These are phyloP conservation scores for Fusarium guadeloupense DNA, from an alignment of 2,329 filamentous ascomycete genomes.

Conservation along the genomic window DNA sequence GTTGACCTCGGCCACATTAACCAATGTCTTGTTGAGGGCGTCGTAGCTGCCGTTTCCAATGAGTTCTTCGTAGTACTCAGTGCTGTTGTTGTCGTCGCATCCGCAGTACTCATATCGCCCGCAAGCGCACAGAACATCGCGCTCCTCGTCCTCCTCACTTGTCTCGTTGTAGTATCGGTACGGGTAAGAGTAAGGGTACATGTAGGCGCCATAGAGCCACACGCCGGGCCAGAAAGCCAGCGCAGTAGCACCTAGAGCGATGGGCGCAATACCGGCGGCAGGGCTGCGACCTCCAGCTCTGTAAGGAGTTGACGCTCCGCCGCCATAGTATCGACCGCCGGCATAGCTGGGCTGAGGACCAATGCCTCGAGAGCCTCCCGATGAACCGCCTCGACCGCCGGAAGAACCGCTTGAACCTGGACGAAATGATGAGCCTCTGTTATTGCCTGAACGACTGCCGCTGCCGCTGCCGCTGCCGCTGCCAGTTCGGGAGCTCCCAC, in stretches of 20 bases:
- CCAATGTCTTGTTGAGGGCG: slow-evolving; percentile 67
- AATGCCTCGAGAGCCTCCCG: slow-evolving; percentile 62
- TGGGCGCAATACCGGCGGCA: slow-evolving; percentile 62
- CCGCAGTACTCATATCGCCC: slow-evolving; percentile 62
- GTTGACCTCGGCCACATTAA: slow-evolving; percentile 68
- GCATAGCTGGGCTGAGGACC: slow-evolving; percentile 67
- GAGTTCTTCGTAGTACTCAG: slow-evolving; percentile 67
- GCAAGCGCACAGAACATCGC: slow-evolving; percentile 60
- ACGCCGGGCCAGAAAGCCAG: slow-evolving; percentile 70
- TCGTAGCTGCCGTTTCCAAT: slow-evolving; percentile 72
- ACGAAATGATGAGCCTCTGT: slow-evolving; percentile 35
- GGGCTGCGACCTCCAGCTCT: slow-evolving; percentile 60
- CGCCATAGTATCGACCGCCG: slow-evolving; percentile 72
- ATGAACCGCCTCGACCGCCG: slow-evolving; percentile 38
- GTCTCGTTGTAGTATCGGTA: slow-evolving; percentile 61
- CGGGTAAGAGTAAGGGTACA: slow-evolving; percentile 59
- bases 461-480: slow-evolving; percentile 13
- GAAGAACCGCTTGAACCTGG: slow-evolving; percentile 20
- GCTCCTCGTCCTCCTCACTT: slow-evolving; percentile 51
- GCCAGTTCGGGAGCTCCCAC: no score
- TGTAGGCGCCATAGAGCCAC: slow-evolving; percentile 71
- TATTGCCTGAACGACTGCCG: slow-evolving; percentile 15
- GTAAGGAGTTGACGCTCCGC: slow-evolving; percentile 72
- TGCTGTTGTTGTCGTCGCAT: slow-evolving; percentile 73
- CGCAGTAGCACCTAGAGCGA: slow-evolving; percentile 59